Conservation (phyloP, 768 basidiomycete species). For the Hysterangium stoloniferum region DNA sequence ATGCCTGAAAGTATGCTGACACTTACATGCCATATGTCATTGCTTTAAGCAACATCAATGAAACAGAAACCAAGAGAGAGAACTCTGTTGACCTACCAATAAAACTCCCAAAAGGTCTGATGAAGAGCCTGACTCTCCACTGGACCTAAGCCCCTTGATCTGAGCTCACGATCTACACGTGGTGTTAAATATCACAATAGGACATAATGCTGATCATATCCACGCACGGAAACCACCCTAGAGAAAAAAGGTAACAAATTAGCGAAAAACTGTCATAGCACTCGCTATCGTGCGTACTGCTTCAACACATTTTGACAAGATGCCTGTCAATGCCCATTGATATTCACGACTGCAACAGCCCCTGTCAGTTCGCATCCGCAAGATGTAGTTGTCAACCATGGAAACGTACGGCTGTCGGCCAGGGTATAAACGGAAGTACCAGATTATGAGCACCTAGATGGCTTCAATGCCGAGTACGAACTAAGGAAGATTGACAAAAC, state of each 20-base stretch:
- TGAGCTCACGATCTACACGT: conserved; percentile 7
- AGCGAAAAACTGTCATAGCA: not conserved
- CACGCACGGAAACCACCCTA: not conserved
- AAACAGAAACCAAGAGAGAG: not conserved
- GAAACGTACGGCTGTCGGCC: conserved; percentile 7
- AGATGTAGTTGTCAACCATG: not conserved
- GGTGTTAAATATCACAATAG: too few relatives aligned
- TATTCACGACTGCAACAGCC: not conserved
- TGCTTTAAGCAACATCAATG: not conserved
- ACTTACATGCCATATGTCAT: conserved; percentile 10
- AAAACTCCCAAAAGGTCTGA: conserved; percentile 11
- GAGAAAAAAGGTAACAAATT: not conserved
- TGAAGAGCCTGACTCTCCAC: not conserved
- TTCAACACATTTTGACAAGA: conserved; percentile 1
- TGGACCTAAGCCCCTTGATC: not conserved
- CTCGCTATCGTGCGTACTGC: not conserved
- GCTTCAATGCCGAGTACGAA: not conserved
- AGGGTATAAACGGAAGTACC: conserved; percentile 10
- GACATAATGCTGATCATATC: too few relatives aligned
- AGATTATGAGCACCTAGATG: conserved; percentile 7
- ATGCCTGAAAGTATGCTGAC: not conserved
- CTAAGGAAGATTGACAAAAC: not conserved
- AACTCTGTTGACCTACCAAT: not conserved
- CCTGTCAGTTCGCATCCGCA: not conserved
- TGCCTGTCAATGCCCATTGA: conserved; percentile 6